Base-by-base conservation (phyloP, 2,329 filamentous ascomycete species). In the Zymoseptoria pseudotritici region DNA sequence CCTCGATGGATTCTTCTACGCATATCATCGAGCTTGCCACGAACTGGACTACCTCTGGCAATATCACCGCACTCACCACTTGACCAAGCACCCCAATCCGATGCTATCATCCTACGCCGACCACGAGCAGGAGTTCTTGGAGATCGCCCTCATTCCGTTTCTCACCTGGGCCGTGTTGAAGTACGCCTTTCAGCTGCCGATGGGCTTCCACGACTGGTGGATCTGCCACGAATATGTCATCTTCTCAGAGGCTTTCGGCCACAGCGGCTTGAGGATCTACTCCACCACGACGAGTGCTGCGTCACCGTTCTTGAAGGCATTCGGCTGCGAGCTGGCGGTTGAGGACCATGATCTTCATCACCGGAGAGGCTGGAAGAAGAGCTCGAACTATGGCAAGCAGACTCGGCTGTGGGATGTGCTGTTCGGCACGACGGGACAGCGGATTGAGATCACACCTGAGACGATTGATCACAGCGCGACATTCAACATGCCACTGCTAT, bases 191-290 rank as follows among this genome's bases (percentile, higher is more conserved):
- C 75, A 76, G 0, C 54, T 78, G 3, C 76, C 76, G 0, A 75
- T 79, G 73, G 76, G 75, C 1, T 79, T 80, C 63, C 78, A 79
- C 54, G 77, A 78, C 50, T 77, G 74, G 76, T 79, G 77, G 77
- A 62, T 79, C 19, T 79, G 77, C 63, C 74, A 78, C 56, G 70
- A 76, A 56, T 79, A 77, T 55, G 68, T 79, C 29, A 69, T 76
- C 11, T 79, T 73, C 64, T 65, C 74, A 13, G 76, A 78, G 58
- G 55, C 77, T 3, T 65, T 68, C 24, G 76, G 76, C 3, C 76
- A 78, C 55, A 74, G 71, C 29, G 75, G 76, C 0, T 59, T 79
- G 13, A 73, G 77, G 1, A 54, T 79, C 9, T 71, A 73, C 54
- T 65, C 71, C 0, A 70, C 69, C 0, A 70, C 74, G 0, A 74